These are phyloP conservation scores for Xylaria sp. DNA, from an alignment of 495 filamentous ascomycete genomes.

Conservation along the genomic window DNA sequence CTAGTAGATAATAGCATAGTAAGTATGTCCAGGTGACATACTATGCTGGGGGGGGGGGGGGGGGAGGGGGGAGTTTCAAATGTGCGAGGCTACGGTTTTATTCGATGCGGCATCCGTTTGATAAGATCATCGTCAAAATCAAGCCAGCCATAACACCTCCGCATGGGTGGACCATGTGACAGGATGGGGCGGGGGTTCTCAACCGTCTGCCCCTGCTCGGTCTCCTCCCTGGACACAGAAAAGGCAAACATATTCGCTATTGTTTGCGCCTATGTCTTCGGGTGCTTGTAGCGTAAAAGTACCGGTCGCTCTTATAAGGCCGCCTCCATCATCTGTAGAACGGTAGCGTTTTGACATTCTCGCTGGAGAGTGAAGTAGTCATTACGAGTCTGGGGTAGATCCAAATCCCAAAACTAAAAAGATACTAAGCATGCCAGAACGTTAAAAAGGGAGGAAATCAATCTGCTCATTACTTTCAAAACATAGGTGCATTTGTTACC, in stretches of 20 bases:
- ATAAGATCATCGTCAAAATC: conserved; percentile 20
- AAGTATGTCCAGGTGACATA: conserved; percentile 16
- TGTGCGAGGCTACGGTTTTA: conserved; percentile 19
- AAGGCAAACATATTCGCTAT: conserved; percentile 19
- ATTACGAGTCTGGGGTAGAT: conserved; percentile 15
- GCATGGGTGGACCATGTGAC: conserved; percentile 13
- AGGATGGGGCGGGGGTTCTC: not conserved
- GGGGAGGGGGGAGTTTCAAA: conserved; percentile 1
- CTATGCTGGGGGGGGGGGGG: too few relatives aligned
- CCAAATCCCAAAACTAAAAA: conserved; percentile 12
- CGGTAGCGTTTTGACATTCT: conserved; percentile 20
- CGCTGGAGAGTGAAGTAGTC: conserved; percentile 15
- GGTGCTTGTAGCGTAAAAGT: conserved; percentile 5
- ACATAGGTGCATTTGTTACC: conserved; percentile 12
- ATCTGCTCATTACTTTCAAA: conserved; percentile 6
- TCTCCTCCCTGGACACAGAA: not conserved
- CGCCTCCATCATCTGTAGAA: conserved; percentile 18
- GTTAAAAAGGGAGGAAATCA: not conserved
- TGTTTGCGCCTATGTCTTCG: conserved; percentile 15
- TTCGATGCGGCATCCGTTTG: conserved; percentile 15
- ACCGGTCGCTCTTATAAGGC: conserved; percentile 12
- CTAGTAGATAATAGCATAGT: conserved; percentile 16
- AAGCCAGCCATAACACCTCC: conserved; percentile 21
- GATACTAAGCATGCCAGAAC: conserved; percentile 4
- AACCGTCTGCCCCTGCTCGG: conserved; percentile 1